A percentile compares a stretch with the other conserved stretches of the same genome.
These are phyloP conservation scores for Coemansia sp. DNA, from an alignment of 192 early-diverging fungal genomes.

Conservation along the genomic window DNA sequence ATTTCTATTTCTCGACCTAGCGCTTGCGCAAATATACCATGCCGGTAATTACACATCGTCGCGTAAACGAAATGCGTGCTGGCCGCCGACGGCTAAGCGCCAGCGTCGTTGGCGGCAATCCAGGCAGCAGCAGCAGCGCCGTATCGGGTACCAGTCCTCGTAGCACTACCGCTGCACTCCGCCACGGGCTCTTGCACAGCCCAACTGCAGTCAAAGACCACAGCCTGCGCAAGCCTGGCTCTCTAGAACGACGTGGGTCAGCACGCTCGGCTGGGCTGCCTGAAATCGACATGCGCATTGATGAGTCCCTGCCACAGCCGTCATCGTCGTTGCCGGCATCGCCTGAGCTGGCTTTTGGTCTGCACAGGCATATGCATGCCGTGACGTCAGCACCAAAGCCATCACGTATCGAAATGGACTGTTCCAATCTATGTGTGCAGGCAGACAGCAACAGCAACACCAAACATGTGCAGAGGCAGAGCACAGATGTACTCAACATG, in stretches of 20 bases:
- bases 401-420: background rate
- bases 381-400: conserved; percentile 7
- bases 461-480: background rate
- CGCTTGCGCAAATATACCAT: conserved; percentile 12
- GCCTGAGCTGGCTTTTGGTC: conserved; percentile 19
- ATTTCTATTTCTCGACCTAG: background rate
- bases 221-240: conserved; percentile 11
- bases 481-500: background rate
- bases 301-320: conserved; percentile 5
- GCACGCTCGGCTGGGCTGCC: conserved; percentile 14
- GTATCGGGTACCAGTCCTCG: conserved; percentile 2
- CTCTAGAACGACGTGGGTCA: conserved; percentile 15
- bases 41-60: conserved; percentile 52
- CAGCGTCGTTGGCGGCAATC: conserved; percentile 23
- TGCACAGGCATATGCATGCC: background rate
- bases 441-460: background rate
- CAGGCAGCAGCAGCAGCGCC: conserved; percentile 1
- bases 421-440: background rate
- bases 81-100: conserved; percentile 52
- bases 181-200: conserved; percentile 15
- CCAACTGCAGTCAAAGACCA: conserved; percentile 21
- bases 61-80: conserved; percentile 48
- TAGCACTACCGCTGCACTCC: conserved; percentile 5
- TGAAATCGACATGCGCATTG: conserved; percentile 2
- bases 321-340: conserved; percentile 21